Evolutionary conservation across 345 rosid species (phyloP), one percentile per base, ranked within the genome.

Genomic region (Dovyalis caffra): DNA sequence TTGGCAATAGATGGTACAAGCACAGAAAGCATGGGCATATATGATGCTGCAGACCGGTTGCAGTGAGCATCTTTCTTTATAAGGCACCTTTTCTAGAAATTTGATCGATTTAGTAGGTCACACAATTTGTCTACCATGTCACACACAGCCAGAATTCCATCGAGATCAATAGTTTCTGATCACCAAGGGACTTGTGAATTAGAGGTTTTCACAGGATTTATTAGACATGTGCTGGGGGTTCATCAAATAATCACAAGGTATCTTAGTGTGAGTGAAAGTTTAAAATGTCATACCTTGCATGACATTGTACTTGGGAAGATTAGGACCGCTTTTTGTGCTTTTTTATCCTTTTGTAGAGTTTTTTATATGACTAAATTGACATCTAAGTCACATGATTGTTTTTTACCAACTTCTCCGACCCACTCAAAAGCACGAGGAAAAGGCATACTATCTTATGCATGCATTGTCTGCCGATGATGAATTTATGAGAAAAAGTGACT

Each of bases 11-110:
- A 89, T 85, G 76, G 89, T 56, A 77, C 82, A 67, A 87, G 86
- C 49, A 90, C 99, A 9, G 90, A 90, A 71, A 81, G 76, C 79
- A 85, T 95, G 84, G 88, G 88, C 58, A 92, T 95, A 71, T 95
- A 95, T 70, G 99, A 95, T 79, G 97, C 97, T 77, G 99, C 99
- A 33, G 90, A 84, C 78, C 86, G 87, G 78, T 85, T 95, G 85
- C 99, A 95, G 99, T 95, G 60, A 88, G 95, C 38, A 68, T 69
- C 35, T 74, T 65, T 33, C n/a, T 18, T 65, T 70, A 12, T 28
- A n/a, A 33, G 31, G 56, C 49, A 38, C 51, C 51, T 51, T 7
- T 33, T 49, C 35, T 16, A 0, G 45, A 47, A 9, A 62, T 6
- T 62, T 18, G 1, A 62, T 62, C 35, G 28, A 29, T 31, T 62